A percentile compares a stretch with the other conserved stretches of the same genome.
Conservation (phyloP, 2,329 filamentous ascomycete species). For the Exserohilum turcica region DNA sequence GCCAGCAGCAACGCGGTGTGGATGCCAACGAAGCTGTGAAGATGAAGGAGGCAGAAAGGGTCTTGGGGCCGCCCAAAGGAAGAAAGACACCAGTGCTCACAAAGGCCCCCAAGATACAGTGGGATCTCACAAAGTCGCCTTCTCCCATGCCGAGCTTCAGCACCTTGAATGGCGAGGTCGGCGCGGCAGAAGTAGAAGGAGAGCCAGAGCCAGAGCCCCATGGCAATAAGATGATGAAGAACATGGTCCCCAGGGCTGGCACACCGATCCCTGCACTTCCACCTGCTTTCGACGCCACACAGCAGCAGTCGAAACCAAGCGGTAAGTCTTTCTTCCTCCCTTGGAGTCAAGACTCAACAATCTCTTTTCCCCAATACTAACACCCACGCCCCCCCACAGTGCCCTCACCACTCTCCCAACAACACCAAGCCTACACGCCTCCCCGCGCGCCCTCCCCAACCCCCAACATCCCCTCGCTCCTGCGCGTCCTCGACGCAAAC, state of each 20-base stretch:
- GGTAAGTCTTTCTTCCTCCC: not conserved
- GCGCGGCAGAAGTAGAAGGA: not conserved
- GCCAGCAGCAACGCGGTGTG: not conserved
- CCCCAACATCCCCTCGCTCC: not conserved
- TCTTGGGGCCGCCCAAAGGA: not conserved
- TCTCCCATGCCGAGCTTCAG: not conserved
- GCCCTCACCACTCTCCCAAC: not conserved
- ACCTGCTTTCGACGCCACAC: not conserved
- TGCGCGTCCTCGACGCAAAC: not conserved
- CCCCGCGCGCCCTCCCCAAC: not conserved
- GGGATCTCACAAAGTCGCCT: not conserved
- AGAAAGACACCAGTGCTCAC: constrained; percentile 4
- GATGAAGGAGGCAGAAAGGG: not conserved
- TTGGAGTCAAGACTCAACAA: no score
- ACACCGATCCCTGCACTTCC: not conserved
- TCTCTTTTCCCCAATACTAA: no score
- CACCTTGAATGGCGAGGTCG: not conserved
- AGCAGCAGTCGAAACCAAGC: not conserved
- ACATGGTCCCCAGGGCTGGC: not conserved
- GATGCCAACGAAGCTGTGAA: not conserved
- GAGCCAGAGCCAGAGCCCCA: not conserved
- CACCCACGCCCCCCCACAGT: no score
- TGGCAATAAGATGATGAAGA: not conserved
- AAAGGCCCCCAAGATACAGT: constrained; percentile 2
- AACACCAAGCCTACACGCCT: not conserved